Evolutionary conservation across 176 grass and related monocot genomes (phyloP), one percentile per base, ranked within the genome.

Genomic region (Phoenix dactylifera): DNA sequence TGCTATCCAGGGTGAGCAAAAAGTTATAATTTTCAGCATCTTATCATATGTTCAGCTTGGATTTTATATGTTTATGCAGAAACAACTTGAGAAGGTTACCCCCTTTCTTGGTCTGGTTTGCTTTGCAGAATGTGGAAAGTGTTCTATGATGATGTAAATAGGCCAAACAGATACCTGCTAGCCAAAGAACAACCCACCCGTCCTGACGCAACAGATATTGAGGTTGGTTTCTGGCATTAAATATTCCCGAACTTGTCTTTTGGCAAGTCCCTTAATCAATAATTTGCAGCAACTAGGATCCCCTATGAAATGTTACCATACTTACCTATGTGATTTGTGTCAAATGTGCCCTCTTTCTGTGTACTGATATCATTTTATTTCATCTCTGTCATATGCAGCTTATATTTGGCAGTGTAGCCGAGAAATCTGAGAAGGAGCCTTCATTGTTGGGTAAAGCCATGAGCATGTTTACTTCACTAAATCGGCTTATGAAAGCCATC

Each of bases 91-190:
- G 4, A 22, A 57, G 15, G 15, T 25, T 30, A 30, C 64, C 19
- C 32, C 12, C 12, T 56, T 65, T 16, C 65, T 30, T 69, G 49
- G 29, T 74, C 58, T 76, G 35, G 14, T 63, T 57, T 72, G 9
- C 10, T 44, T 69, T 76, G 16, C 72, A 97, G 92, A 66, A 72
- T 80, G 19, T 91, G 84, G 92, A 97, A 91, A 77, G 92, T 97
- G 60, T 97, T 97, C 70, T 85, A 67, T 54, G 92, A 91, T 83
- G 84, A 97, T 76, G 59, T 63, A 61, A 83, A 60, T 26, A 91
- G 84, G 54, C 84, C 81, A 57, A 91, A 88, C 16, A 86, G 93
- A 76, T 92, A 92, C 69, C 76, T 89, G 76, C 87, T 98, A 32
- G 84, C 81, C 44, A 78, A 89, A 68, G 87, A 98, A 69, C 85